Base-by-base conservation (phyloP, 139 green algal species). In the Tetraselmis chui region DNA sequence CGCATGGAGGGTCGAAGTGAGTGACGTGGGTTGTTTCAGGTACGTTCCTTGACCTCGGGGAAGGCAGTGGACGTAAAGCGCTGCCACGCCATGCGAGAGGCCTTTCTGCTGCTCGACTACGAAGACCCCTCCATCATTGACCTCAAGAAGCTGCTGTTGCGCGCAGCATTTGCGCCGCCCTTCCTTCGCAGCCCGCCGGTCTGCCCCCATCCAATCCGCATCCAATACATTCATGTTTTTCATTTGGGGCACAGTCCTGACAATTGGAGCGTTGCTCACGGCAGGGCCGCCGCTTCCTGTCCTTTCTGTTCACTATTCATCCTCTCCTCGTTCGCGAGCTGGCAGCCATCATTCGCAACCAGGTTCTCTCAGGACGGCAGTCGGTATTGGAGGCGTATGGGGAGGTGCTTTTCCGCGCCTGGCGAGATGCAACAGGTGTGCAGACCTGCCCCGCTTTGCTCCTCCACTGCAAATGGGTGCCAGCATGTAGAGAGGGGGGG, bases 221-320 rank as follows among this genome's bases (percentile, higher is more conserved):
- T n/a, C n/a, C n/a, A n/a, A n/a, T n/a, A n/a, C n/a, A n/a, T n/a
- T n/a, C n/a, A n/a, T n/a, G n/a, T n/a, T n/a, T n/a, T n/a, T n/a
- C n/a, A n/a, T n/a, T n/a, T n/a, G n/a, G n/a, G n/a, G 24, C 32
- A 0, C n/a, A n/a, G n/a, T n/a, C n/a, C n/a, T n/a, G n/a, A n/a
- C n/a, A n/a, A n/a, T n/a, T n/a, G n/a, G n/a, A n/a, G n/a, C n/a
- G n/a, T n/a, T n/a, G n/a, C n/a, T n/a, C n/a, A n/a, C n/a, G n/a
- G n/a, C 91, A 96, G n/a, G 94, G 94, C 28, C 88, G 92, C 30
- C 87, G 89, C 77, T 95, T 96, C 84, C 31, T 97, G 11, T 84
- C 91, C 11, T 86, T 77, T 78, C 81, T 95, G 23, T 93, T 97
- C 81, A 85, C 67, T 0, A 86, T 97, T 81, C 82, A 97, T 59